Evolutionary conservation across 306 rosid genomes (phyloP), one percentile per base, ranked within the genome.

Genomic region (Crotalaria pallida): DNA sequence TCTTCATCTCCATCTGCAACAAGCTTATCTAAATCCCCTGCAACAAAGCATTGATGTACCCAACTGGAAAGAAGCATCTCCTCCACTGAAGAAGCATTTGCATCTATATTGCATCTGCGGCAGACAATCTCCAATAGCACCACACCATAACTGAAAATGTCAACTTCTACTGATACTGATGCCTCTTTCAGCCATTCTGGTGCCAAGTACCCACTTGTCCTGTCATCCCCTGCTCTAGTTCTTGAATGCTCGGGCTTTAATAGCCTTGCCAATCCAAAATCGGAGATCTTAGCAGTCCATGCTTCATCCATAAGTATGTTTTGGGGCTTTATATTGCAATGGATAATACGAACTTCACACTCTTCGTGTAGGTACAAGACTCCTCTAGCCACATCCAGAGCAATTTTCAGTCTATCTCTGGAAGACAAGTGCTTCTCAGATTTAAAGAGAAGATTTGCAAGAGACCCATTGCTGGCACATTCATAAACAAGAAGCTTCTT

Each of bases 231-330:
- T 0, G 17, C 15, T 23, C 7, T 24, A 0, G 44, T 71, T 76
- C 74, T 72, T 10, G 72, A 58, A 19, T 34, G 19, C 0, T 57
- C 67, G 0, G 34, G 26, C 47, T 43, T 78, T 8, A 33, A 10
- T 7, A 79, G 60, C 12, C 72, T 65, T 7, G 86, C 69, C 12
- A 78, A 72, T 45, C 86, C 86, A 78, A 82, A 82, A 36, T 78
- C 86, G 44, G 81, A 50, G 22, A 82, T 70, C 43, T 74, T 82
- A 24, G 83, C 86, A 2, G 19, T 63, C 81, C 81, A 69, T 4
- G 31, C 34, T 58, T 74, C 86, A 66, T 82, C 86, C 76, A 82
- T 43, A 0, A 82, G 83, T 59, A 82, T 79, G 8, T 82, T 79
- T 4, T 26, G 65, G 15, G 83, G 81, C 59, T 71, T 82, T 36